Conservation (phyloP, 75 land plant species). For the Cupressus sempervirens region DNA sequence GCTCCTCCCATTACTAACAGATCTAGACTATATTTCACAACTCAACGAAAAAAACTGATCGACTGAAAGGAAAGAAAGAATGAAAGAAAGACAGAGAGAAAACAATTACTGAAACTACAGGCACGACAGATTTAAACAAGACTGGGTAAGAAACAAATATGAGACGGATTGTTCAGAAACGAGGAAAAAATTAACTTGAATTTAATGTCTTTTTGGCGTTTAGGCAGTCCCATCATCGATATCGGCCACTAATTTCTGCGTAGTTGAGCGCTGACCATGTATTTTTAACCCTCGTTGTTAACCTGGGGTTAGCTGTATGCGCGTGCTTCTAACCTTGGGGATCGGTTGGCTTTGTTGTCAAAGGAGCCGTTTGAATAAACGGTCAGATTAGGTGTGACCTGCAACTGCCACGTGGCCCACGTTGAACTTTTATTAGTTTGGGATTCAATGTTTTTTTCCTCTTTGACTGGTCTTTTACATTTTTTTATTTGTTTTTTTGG, state of each 20-base stretch:
- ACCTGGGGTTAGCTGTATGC: background rate
- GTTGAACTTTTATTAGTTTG: background rate
- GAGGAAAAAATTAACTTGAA: background rate
- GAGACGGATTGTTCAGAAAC: background rate
- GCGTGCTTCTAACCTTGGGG: no score
- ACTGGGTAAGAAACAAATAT: no score
- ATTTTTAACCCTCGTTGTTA: background rate
- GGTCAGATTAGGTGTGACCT: background rate
- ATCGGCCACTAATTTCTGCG: background rate
- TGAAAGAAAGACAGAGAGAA: background rate
- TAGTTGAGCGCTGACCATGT: background rate
- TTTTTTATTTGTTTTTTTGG: no score
- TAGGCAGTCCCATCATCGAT: background rate
- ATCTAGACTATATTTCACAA: background rate
- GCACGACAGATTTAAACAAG: background rate
- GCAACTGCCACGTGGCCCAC: background rate
- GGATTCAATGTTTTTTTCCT: background rate
- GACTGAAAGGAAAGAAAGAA: background rate
- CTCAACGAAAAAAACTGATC: background rate
- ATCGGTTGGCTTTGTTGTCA: no score
- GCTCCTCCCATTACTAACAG: background rate
- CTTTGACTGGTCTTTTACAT: no score
- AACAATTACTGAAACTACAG: background rate
- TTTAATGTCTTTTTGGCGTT: no score
- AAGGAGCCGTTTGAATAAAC: slow-evolving; percentile 8